Conservation (phyloP, 805 yeast species). For the Nadsonia fulvescens region DNA sequence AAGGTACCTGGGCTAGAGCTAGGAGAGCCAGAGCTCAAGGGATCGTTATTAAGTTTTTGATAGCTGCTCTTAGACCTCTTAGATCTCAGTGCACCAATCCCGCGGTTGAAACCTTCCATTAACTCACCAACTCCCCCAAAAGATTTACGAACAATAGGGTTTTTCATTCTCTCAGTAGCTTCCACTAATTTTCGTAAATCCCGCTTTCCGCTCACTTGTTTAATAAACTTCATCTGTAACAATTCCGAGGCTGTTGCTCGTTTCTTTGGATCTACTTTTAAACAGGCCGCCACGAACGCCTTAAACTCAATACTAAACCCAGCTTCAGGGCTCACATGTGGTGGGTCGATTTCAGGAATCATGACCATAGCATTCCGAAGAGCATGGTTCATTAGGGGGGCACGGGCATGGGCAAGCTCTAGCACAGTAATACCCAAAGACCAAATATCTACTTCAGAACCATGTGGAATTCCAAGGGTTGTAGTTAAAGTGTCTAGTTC, state of each 20-base stretch:
- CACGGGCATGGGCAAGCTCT: slow-evolving; percentile 66
- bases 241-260: slow-evolving; percentile 73
- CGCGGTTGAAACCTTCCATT: no score
- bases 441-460: slow-evolving; percentile 87
- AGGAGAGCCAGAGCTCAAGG: no score
- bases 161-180: no score
- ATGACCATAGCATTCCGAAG: slow-evolving; percentile 61
- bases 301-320: slow-evolving; percentile 25
- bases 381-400: slow-evolving; percentile 57
- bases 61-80: no score
- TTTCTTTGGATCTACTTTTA: slow-evolving; percentile 42
- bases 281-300: slow-evolving; percentile 44
- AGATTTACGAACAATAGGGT: no score
- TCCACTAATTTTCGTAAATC: no score
- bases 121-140: no score
- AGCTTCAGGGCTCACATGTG: slow-evolving; percentile 35
- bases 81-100: no score
- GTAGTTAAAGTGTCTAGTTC: no score
- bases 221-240: slow-evolving; percentile 64
- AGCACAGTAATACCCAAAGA: slow-evolving; percentile 83
- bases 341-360: slow-evolving; percentile 51
- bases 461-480: slow-evolving; percentile 25
- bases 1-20: no score
- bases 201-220: no score
- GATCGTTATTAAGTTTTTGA: no score